Evolutionary conservation across 768 basidiomycete species (phyloP), one percentile per base, ranked within the genome.

Genomic region (Russula lepida): DNA sequence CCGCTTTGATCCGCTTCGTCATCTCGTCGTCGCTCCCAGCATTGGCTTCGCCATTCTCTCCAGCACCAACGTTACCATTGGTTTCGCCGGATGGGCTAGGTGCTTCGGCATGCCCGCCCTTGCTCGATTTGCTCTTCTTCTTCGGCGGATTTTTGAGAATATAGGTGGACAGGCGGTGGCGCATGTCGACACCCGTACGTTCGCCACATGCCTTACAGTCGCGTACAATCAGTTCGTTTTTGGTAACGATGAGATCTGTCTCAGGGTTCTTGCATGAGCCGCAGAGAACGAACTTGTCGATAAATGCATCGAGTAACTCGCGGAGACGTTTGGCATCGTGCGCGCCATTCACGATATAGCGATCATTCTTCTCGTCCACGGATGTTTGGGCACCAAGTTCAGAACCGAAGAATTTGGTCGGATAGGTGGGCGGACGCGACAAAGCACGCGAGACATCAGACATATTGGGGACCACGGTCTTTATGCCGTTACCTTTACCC

Each of bases 161-260:
- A 79, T 92, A 99, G 1, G 95, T 93, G 46, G 87, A 88, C 62
- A 99, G 82, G 75, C 95, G 97, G 78, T 98, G 95, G 37, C 93
- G 81, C 92, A 97, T 97, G 73, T 98, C 94, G 66, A 98, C 81
- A 44, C 79, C 84, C 51, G 89, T 94, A 67, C 91, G 85, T 70
- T 93, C 86, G 56, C 97, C 97, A 69, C 97, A 99, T 28, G 97
- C 97, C 76, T 98, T 98, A 82, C 97, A 99, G 74, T 99, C 95
- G 63, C 95, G 85, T 66, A 89, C 84, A 71, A 98, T 93, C 66
- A 89, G 84, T 68, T 98, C 97, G 59, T 74, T 76, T 75, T 92
- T 95, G 72, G 92, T 84, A 71, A 99, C 83, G 76, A 92, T 75
- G 48, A 98, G 84, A 69, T 98, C 95, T 33, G 97, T 99, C 76